phyloP scores from a whole-genome alignment of 2,329 filamentous ascomycete genomes.

The Alternaria postmessia region DNA sequence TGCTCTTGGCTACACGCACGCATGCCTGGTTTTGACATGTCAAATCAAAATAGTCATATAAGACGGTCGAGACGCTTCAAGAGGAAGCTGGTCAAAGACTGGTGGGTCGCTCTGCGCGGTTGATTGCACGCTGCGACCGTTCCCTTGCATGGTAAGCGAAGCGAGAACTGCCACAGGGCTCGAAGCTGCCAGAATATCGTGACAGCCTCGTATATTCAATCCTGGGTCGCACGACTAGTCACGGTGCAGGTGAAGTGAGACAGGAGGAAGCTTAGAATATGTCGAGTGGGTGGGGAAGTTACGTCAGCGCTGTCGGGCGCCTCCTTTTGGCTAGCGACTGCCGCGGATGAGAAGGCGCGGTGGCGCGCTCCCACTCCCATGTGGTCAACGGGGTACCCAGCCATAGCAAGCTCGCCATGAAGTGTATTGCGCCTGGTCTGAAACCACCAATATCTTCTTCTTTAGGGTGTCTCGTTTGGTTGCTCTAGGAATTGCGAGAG shows the following conservation, averaged over 20 bases:
- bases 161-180: neutral
- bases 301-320: slow-evolving; percentile 13
- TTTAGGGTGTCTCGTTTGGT: neutral
- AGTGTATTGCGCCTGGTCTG: neutral
- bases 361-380: neutral
- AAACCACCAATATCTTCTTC: neutral
- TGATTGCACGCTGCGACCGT: neutral
- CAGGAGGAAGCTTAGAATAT: neutral
- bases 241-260: too few relatives aligned
- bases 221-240: neutral
- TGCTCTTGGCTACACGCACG: too few relatives aligned
- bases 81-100: neutral
- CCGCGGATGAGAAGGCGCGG: neutral
- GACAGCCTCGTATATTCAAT: neutral
- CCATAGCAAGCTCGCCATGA: neutral
- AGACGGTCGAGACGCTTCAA: neutral
- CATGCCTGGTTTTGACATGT: neutral
- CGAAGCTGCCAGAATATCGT: neutral
- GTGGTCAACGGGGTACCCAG: neutral
- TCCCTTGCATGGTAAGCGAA: neutral
- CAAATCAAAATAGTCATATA: neutral
- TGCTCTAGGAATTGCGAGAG: neutral
- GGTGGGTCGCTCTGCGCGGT: neutral
- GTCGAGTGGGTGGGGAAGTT: neutral
- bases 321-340: neutral